Base-by-base conservation (phyloP, 1,139 yeast species). In the Lodderomyces theae region DNA sequence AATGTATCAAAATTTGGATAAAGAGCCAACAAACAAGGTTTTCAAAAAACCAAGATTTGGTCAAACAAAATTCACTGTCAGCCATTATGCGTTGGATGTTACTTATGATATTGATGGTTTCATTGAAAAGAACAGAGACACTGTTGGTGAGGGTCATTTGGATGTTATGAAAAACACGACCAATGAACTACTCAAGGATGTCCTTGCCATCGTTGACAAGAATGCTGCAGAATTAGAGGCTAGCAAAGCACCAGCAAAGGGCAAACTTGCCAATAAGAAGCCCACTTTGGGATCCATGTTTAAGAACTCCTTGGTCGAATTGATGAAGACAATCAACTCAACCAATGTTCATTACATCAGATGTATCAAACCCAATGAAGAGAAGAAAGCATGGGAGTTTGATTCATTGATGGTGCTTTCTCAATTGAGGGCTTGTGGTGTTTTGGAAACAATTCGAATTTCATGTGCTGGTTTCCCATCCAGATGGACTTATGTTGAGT, bases 381-480 rank as follows among this genome's bases (percentile, higher is more conserved):
- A 80, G 45, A 92, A 92, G 64, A 82, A 80, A 44, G 96, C 98
- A 3, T 92, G 98, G 98, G 85, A 82, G 59, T 92, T 92, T 65
- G 96, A 89, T 57, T 89, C 96, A 24, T 76, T 90, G 41, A 89
- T 92, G 97, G 98, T 92, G 35, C 73, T 92, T 49, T 84, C 95
- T 6, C 98, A 92, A 64, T 75, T 92, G 51, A 80, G 98, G 58
- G 98, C 98, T 12, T 92, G 98, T 74, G 98, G 98, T 81, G 98
- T 92, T 39, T 73, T 92, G 52, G 98, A 94, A 64, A 92, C 98
- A 1, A 92, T 92, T 57, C 75, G 96, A 54, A 92, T 92, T 40
- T 90, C 97, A 8, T 90, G 97, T 66, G 97, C 96, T 38, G 98
- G 98, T 29, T 92, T 89, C 75, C 98, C 98, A 24, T 85, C 97